Evolutionary conservation across 192 early-diverging fungal species (phyloP).

Genomic region (Globomyces pollinis-pini): DNA sequence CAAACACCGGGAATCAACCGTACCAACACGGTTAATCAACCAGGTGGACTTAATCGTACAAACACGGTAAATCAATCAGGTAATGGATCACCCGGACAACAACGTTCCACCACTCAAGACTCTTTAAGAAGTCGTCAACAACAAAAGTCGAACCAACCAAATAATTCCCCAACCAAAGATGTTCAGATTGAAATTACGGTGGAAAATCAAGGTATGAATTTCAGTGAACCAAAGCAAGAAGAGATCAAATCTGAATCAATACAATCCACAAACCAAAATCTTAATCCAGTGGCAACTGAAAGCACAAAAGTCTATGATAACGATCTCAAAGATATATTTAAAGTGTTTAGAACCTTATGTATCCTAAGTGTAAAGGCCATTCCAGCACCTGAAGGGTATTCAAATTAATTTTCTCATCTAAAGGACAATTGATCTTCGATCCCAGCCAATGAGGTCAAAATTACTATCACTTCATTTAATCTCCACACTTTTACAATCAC

Average conservation of each 20-base stretch:
- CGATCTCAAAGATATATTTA: constrained; percentile 65
- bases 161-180: not conserved
- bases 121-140: not conserved
- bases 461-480: constrained; percentile 76
- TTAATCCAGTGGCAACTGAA: too few species aligned
- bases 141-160: not conserved
- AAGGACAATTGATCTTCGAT: constrained; percentile 58
- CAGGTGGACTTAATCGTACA: not conserved
- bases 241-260: not conserved
- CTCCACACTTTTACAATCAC: constrained; percentile 63
- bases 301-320: not conserved
- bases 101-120: not conserved
- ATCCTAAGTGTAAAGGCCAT: constrained; percentile 82
- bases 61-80: too few species aligned
- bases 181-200: not conserved
- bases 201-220: not conserved
- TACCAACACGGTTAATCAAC: not conserved
- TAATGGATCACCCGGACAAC: not conserved
- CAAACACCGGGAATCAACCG: not conserved
- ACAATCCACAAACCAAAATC: too few species aligned
- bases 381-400: constrained; percentile 46
- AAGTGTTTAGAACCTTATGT: constrained; percentile 80
- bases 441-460: constrained; percentile 77
- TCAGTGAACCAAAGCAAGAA: not conserved
- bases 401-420: not conserved